Conservation (phyloP, 2,329 filamentous ascomycete species). For the Monosporascus cannonballus region DNA sequence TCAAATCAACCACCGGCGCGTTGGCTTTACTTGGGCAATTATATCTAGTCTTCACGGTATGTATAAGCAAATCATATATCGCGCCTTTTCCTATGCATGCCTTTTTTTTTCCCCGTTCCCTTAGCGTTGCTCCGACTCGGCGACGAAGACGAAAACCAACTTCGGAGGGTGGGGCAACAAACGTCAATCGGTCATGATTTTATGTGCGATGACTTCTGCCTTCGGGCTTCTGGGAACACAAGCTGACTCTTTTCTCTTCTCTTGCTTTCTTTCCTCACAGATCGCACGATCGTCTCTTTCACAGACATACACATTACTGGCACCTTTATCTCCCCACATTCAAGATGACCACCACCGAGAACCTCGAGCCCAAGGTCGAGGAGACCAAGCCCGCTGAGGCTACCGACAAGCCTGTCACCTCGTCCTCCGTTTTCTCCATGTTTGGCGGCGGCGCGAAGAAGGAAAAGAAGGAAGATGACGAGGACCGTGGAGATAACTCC, state of each 20-base stretch:
- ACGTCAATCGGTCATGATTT: neutral
- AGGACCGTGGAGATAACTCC: conserved; percentile 79
- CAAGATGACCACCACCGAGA: conserved; percentile 45
- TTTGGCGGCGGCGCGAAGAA: conserved; percentile 97
- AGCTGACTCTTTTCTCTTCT: neutral
- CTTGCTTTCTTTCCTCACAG: neutral
- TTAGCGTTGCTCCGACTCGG: neutral
- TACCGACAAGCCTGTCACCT: conserved; percentile 39
- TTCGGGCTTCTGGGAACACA: neutral
- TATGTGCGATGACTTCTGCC: neutral
- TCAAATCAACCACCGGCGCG: neutral
- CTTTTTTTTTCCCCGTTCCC: no score
- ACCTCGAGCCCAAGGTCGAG: conserved; percentile 49
- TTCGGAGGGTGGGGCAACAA: neutral
- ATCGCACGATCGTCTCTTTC: neutral
- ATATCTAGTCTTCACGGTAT: neutral
- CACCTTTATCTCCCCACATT: conserved; percentile 3
- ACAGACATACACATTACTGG: neutral
- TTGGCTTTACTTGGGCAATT: neutral
- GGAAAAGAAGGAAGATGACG: conserved; percentile 81
- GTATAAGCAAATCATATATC: neutral
- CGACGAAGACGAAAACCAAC: neutral
- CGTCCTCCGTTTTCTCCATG: conserved; percentile 86
- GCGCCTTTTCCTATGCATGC: neutral
- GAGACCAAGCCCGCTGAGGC: conserved; percentile 37